These are phyloP conservation scores for Collybia sordida DNA, from an alignment of 768 basidiomycete species.

Conservation along the genomic window DNA sequence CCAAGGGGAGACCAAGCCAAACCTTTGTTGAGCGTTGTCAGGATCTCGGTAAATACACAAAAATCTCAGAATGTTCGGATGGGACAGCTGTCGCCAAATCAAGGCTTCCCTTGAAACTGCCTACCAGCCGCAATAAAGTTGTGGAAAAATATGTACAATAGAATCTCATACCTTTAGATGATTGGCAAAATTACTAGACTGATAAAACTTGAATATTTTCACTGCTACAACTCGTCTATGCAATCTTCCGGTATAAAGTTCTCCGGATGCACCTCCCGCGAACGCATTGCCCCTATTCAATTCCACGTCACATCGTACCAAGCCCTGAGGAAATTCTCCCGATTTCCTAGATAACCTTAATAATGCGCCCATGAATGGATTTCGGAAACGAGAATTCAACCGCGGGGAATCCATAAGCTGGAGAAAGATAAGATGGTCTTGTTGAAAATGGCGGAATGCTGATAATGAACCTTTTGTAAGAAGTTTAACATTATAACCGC, in stretches of 20 bases:
- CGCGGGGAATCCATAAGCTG: constrained; percentile 18
- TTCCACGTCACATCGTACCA: constrained; percentile 13
- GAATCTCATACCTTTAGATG: constrained; percentile 19
- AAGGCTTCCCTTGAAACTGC: constrained; percentile 14
- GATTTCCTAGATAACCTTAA: constrained; percentile 22
- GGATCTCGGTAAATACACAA: constrained; percentile 15
- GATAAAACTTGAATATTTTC: constrained; percentile 19
- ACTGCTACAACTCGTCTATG: constrained; percentile 1
- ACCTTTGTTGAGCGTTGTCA: constrained; percentile 20
- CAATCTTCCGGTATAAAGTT: constrained; percentile 20
- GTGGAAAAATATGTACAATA: not conserved
- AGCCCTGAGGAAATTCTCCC: constrained; percentile 24
- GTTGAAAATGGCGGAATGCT: not conserved
- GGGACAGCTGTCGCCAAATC: constrained; percentile 16
- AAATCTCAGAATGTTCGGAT: constrained; percentile 33
- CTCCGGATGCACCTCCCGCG: constrained; percentile 24
- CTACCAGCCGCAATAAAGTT: constrained; percentile 20
- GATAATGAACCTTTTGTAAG: constrained; percentile 16
- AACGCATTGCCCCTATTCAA: constrained; percentile 6
- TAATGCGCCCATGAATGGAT: constrained; percentile 16
- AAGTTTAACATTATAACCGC: constrained; percentile 20
- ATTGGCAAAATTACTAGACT: constrained; percentile 13
- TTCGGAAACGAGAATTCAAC: constrained; percentile 10
- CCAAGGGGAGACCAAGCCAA: constrained; percentile 38
- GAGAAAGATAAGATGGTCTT: constrained; percentile 1